Conservation (phyloP, 208 protist genomes). For the Trypanosoma platydactyli region DNA sequence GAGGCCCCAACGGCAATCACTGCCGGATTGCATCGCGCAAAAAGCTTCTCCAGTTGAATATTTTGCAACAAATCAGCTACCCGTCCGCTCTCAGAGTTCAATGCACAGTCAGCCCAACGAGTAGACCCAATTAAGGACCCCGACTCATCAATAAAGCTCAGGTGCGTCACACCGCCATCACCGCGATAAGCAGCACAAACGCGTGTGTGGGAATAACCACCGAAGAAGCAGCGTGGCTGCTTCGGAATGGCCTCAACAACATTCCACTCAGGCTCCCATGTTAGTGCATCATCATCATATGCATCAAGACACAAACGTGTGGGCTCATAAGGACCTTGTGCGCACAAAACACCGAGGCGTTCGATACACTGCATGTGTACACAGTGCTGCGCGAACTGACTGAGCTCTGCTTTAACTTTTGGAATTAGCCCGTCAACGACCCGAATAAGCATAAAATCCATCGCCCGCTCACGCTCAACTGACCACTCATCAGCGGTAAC, state of each 20-base stretch:
- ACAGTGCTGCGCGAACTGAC: constrained; percentile 45
- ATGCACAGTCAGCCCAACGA: constrained; percentile 71
- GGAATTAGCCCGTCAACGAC: constrained; percentile 58
- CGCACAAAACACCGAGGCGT: constrained; percentile 58
- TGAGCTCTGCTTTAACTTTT: constrained; percentile 66
- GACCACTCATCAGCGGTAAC: constrained; percentile 54
- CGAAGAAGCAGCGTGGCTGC: not conserved
- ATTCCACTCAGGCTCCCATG: constrained; percentile 86
- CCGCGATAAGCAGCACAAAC: constrained; percentile 78
- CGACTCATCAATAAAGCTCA: constrained; percentile 77
- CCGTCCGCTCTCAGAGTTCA: constrained; percentile 54
- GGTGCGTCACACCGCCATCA: constrained; percentile 63
- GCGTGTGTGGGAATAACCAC: constrained; percentile 25
- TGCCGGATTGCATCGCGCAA: constrained; percentile 51
- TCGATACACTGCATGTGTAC: constrained; percentile 41
- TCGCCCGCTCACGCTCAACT: constrained; percentile 49
- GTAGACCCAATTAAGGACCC: constrained; percentile 63
- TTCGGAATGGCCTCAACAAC: constrained; percentile 75
- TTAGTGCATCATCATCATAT: constrained; percentile 46
- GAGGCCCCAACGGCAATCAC: constrained; percentile 76
- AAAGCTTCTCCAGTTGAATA: constrained; percentile 64
- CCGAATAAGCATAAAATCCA: constrained; percentile 55
- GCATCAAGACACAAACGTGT: constrained; percentile 57
- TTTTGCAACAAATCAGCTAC: constrained; percentile 50
- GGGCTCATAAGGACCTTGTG: constrained; percentile 62